Evolutionary conservation across 805 yeast species (phyloP).

Genomic region (Lipomyces oligophaga): DNA sequence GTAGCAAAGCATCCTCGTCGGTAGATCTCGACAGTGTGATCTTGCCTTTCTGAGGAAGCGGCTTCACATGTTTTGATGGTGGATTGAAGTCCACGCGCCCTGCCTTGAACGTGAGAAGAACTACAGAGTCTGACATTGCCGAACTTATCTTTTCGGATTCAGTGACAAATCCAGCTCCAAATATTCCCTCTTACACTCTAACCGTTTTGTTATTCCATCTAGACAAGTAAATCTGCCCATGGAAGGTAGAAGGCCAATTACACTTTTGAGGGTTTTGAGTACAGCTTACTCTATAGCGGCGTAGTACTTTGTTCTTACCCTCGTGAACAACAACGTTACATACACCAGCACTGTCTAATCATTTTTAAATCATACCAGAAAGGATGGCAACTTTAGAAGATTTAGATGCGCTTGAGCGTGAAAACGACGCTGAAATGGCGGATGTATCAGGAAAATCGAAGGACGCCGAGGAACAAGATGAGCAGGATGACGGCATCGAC

Average conservation of each 20-base stretch:
- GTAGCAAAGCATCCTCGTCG: conserved; percentile 68
- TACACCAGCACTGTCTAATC: too few relatives aligned
- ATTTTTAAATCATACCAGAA: background rate
- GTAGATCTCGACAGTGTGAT: conserved; percentile 54
- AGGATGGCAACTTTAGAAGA: conserved; percentile 83
- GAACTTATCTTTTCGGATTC: too few relatives aligned
- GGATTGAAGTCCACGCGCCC: conserved; percentile 65
- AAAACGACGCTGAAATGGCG: conserved; percentile 42
- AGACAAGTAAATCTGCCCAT: too few relatives aligned
- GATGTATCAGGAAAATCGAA: conserved; percentile 34
- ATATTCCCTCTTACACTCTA: too few relatives aligned
- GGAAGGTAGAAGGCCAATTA: background rate
- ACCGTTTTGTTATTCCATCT: too few relatives aligned
- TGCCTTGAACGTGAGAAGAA: conserved; percentile 57
- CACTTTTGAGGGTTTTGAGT: conserved; percentile 1
- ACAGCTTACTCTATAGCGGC: background rate
- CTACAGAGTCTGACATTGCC: conserved; percentile 13
- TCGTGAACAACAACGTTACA: too few relatives aligned
- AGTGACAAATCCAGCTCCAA: too few relatives aligned
- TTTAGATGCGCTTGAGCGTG: conserved; percentile 50
- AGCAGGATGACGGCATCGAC: conserved; percentile 57
- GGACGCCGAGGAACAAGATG: too few relatives aligned
- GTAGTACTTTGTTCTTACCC: background rate
- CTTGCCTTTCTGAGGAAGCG: conserved; percentile 65
- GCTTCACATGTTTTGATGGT: conserved; percentile 60